Percentiles rank a stretch among this genome's conserved stretches.
phyloP scores from a whole-genome alignment of 2,329 filamentous ascomycete species.

The Pseudogymnoascus sp. region DNA sequence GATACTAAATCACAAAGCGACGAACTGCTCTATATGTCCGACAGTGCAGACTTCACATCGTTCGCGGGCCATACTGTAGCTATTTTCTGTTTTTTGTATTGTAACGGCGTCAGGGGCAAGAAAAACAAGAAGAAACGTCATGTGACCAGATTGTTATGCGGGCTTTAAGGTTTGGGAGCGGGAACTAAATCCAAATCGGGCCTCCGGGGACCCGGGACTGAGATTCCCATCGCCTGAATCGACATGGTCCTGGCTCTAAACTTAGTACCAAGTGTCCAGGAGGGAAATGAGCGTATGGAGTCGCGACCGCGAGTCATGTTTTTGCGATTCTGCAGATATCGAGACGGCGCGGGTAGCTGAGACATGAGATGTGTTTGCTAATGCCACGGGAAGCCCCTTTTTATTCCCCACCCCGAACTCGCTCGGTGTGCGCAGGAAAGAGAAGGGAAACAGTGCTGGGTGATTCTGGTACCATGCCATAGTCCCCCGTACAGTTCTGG shows the following conservation, averaged over 20 bases:
- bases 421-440: not conserved
- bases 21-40: not conserved
- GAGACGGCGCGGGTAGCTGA: not conserved
- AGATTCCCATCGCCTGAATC: not conserved
- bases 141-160: not conserved
- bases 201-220: not conserved
- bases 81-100: not conserved
- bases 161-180: conserved; percentile 4
- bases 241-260: not conserved
- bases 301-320: not conserved
- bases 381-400: not conserved
- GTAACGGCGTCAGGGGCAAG: not conserved
- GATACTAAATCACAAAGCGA: not conserved
- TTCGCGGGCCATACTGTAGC: not conserved
- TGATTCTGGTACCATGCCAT: not conserved
- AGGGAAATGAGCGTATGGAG: not conserved
- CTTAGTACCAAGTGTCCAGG: not conserved
- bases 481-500: not conserved
- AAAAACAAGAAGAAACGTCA: not conserved
- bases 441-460: not conserved
- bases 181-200: not conserved
- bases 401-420: not conserved
- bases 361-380: not conserved
- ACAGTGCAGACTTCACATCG: not conserved
- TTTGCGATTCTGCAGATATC: not conserved